Percentiles rank a stretch among this genome's conserved stretches.
Evolutionary conservation across 1,284 basidiomycete species (phyloP).

Genomic region (Microbotryum intermedium): DNA sequence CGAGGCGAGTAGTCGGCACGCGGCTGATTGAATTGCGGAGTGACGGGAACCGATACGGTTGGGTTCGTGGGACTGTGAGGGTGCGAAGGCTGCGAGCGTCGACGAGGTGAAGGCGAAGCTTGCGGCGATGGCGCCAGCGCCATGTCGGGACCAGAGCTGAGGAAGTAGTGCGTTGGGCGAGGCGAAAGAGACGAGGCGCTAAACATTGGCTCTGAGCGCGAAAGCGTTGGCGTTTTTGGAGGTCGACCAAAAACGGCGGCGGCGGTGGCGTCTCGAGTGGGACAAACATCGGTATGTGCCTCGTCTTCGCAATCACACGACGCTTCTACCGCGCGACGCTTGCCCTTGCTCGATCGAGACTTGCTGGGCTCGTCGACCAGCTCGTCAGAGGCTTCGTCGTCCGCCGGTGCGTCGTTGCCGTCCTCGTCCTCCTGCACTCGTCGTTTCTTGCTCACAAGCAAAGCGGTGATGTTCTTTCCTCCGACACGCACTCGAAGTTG

Average conservation of each 20-base stretch:
- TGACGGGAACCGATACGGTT: slow-evolving; percentile 11
- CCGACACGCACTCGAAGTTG: too few species aligned
- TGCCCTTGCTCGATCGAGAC: too few species aligned
- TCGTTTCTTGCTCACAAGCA: too few species aligned
- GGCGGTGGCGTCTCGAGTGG: too few species aligned
- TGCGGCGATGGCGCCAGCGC: slow-evolving; percentile 23
- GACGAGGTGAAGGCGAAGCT: slow-evolving; percentile 16
- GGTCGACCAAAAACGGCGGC: too few species aligned
- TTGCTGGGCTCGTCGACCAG: too few species aligned
- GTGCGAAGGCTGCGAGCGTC: background rate
- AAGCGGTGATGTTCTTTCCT: too few species aligned
- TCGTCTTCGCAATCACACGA: slow-evolving; percentile 16
- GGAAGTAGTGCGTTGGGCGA: slow-evolving; percentile 12
- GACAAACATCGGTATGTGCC: slow-evolving; percentile 24
- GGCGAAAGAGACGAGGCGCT: slow-evolving; percentile 18
- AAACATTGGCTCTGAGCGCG: slow-evolving; percentile 17
- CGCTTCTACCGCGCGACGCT: too few species aligned
- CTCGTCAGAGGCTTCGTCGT: too few species aligned
- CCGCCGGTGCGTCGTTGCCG: too few species aligned
- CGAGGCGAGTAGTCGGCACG: slow-evolving; percentile 26
- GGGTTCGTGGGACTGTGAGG: background rate
- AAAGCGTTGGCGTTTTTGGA: slow-evolving; percentile 10
- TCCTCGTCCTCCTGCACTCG: too few species aligned
- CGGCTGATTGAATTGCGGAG: slow-evolving; percentile 15
- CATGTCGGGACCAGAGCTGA: slow-evolving; percentile 10